phyloP scores from a whole-genome alignment of 805 yeast species.

The Cyberlindnera suaveolens region DNA sequence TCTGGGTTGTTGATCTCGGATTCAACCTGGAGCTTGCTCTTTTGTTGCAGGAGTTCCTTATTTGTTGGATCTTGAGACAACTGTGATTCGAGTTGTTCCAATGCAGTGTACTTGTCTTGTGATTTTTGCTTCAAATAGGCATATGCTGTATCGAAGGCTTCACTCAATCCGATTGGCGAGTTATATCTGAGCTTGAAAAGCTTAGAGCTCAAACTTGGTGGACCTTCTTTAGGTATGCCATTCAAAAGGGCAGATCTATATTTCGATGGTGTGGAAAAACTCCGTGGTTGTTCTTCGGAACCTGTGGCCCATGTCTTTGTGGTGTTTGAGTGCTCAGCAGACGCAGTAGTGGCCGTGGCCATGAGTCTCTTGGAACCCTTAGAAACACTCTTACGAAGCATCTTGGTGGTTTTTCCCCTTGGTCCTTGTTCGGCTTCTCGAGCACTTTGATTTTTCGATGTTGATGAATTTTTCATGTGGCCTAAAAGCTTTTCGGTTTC shows the following conservation, averaged over 20 bases:
- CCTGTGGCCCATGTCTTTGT: conserved; percentile 9
- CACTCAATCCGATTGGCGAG: conserved; percentile 65
- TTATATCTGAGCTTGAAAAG: conserved; percentile 46
- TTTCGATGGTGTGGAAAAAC: conserved; percentile 19
- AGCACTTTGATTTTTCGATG: background rate
- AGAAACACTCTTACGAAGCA: conserved; percentile 12
- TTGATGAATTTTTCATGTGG: background rate
- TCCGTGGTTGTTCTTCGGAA: conserved; percentile 1
- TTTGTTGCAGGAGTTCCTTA: conserved; percentile 20
- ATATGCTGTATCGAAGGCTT: conserved; percentile 67
- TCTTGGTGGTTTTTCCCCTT: background rate
- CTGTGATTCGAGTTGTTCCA: conserved; percentile 30
- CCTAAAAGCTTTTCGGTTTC: background rate
- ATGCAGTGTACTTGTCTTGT: conserved; percentile 34
- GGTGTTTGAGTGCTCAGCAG: background rate
- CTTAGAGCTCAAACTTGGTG: conserved; percentile 41
- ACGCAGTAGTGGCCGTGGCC: background rate
- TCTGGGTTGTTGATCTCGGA: conserved; percentile 83
- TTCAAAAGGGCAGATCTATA: conserved; percentile 27
- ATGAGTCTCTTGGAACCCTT: background rate
- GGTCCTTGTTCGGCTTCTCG: too few relatives aligned
- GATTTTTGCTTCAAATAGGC: conserved; percentile 47
- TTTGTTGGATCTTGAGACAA: conserved; percentile 14
- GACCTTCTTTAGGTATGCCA: conserved; percentile 38
- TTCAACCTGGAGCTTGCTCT: conserved; percentile 34